These are phyloP conservation scores for Penicillium ochrochloron DNA, from an alignment of 495 filamentous ascomycete genomes.

Conservation along the genomic window DNA sequence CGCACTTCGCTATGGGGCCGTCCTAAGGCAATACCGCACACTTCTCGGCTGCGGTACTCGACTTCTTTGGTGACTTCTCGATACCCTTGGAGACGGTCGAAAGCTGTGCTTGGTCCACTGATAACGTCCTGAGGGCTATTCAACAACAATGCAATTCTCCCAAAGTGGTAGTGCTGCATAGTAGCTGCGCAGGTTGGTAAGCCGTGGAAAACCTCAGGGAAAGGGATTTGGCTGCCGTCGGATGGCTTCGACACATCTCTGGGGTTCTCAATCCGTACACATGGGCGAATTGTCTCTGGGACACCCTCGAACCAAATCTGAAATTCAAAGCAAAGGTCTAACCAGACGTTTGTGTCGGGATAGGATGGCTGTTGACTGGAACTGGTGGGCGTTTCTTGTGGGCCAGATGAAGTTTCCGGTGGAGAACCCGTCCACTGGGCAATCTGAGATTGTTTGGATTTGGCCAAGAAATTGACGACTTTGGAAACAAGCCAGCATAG, in stretches of 20 bases:
- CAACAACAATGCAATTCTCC: conserved; percentile 42
- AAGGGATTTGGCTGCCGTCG: conserved; percentile 34
- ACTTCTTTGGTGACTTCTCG: conserved; percentile 51
- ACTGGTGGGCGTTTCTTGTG: conserved; percentile 8
- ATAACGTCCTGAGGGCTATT: conserved; percentile 44
- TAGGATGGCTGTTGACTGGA: conserved; percentile 12
- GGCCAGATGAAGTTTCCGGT: conserved; percentile 19
- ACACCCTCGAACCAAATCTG: conserved; percentile 49
- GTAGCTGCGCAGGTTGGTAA: conserved; percentile 41
- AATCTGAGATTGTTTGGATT: conserved; percentile 41
- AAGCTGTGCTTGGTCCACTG: conserved; percentile 43
- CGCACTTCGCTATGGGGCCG: conserved; percentile 42
- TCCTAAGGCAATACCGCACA: conserved; percentile 46
- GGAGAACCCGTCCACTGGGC: conserved; percentile 40
- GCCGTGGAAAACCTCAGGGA: conserved; percentile 46
- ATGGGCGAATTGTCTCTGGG: conserved; percentile 48
- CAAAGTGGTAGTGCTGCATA: conserved; percentile 52
- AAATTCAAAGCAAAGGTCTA: conserved; percentile 44
- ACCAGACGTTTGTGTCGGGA: conserved; percentile 41
- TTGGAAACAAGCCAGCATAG: conserved; percentile 45
- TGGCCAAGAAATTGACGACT: conserved; percentile 45
- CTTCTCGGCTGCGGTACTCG: conserved; percentile 45
- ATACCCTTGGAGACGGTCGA: conserved; percentile 47
- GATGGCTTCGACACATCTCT: conserved; percentile 34
- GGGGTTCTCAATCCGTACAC: conserved; percentile 43